Conservation (phyloP, 106 monocot species). For the Hemerocallis citrina region DNA sequence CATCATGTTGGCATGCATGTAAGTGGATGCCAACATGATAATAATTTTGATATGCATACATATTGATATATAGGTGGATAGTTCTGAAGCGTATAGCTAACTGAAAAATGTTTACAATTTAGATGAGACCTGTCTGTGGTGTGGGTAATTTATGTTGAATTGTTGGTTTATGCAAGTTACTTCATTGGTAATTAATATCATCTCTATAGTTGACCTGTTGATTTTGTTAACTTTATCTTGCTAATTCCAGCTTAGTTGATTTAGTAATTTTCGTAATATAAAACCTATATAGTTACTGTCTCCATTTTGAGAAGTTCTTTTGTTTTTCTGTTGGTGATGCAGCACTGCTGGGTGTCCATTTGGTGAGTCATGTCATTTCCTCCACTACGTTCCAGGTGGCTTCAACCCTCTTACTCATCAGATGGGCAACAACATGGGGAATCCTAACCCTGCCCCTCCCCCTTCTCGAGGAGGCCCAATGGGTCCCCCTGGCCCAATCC, state of each 20-base stretch:
- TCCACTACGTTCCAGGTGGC: constrained; percentile 43
- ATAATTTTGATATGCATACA: no score
- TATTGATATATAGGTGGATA: no score
- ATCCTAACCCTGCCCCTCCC: constrained; percentile 1
- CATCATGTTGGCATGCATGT: no score
- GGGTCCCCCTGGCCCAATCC: constrained; percentile 2
- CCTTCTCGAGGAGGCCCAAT: constrained; percentile 16
- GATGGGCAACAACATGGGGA: constrained; percentile 20
- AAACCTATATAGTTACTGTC: not conserved
- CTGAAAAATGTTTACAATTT: no score
- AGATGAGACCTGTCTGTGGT: no score
- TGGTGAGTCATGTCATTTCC: constrained; percentile 41
- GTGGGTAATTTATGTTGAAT: no score
- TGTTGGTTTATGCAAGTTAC: no score
- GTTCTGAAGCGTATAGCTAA: no score
- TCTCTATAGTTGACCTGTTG: not conserved
- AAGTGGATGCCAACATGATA: no score
- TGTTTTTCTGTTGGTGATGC: constrained; percentile 9
- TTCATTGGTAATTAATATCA: no score
- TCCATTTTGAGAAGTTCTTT: not conserved
- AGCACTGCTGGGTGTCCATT: constrained; percentile 41
- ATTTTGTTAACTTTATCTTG: not conserved
- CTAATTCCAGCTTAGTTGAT: no score
- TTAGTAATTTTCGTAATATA: no score
- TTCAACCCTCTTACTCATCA: constrained; percentile 16